Evolutionary conservation across 2,329 filamentous ascomycete species (phyloP).

Genomic region (Madurella mycetomatis): DNA sequence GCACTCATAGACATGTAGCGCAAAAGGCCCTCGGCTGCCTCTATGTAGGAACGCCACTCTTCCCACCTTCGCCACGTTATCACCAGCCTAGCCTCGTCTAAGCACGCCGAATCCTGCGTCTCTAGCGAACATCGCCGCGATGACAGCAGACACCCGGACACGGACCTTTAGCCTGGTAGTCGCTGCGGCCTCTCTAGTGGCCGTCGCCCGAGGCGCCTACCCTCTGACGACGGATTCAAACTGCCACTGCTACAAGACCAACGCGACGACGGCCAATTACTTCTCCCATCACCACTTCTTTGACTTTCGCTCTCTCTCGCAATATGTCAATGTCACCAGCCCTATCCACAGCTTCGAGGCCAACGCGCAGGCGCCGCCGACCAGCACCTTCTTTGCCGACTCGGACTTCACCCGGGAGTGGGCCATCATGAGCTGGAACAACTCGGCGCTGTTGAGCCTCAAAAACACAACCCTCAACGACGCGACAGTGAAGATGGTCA

Average conservation of each 20-base stretch:
- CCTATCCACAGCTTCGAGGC: conserved; percentile 28
- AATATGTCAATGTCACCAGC: conserved; percentile 30
- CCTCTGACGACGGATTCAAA: conserved; percentile 27
- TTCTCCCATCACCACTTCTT: conserved; percentile 37
- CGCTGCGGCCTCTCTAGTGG: conserved; percentile 13
- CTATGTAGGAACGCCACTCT: background rate
- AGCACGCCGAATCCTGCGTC: background rate
- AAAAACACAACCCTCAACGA: conserved; percentile 25
- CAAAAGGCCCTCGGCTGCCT: background rate
- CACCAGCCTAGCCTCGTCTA: background rate
- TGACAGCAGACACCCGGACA: conserved; percentile 5
- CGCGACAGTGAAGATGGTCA: conserved; percentile 35
- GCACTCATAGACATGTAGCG: background rate
- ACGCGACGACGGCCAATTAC: conserved; percentile 31
- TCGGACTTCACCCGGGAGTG: conserved; percentile 31
- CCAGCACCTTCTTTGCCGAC: conserved; percentile 32
- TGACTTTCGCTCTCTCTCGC: conserved; percentile 33
- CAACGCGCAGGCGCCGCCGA: conserved; percentile 28
- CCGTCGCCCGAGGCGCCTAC: conserved; percentile 18
- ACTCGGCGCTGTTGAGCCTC: conserved; percentile 26
- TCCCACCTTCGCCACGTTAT: background rate
- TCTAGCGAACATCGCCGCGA: background rate
- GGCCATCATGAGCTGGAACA: conserved; percentile 36
- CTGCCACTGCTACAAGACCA: conserved; percentile 37
- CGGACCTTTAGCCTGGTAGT: conserved; percentile 13